These are phyloP conservation scores for Pseudevernia furfuracea DNA, from an alignment of 495 filamentous ascomycete species.

Conservation along the genomic window DNA sequence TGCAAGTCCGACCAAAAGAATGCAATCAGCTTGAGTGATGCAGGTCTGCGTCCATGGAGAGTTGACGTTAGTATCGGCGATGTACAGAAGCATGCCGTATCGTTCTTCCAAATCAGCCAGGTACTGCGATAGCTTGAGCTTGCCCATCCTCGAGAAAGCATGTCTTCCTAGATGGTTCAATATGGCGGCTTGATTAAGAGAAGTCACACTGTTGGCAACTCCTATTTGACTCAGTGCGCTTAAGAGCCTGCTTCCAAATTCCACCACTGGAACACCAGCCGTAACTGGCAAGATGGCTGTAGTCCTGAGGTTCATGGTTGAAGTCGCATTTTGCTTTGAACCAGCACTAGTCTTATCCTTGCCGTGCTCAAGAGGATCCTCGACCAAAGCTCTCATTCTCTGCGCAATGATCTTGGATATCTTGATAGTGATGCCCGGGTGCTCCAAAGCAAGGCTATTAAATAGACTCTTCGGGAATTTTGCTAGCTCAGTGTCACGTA, in stretches of 20 bases:
- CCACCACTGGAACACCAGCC: slow-evolving; percentile 83
- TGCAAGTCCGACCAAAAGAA: slow-evolving; percentile 83
- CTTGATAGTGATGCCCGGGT: slow-evolving; percentile 96
- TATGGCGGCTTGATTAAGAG: slow-evolving; percentile 87
- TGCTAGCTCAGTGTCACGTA: slow-evolving; percentile 91
- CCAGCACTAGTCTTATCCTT: slow-evolving; percentile 42
- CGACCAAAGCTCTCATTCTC: slow-evolving; percentile 81
- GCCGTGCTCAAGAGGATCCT: slow-evolving; percentile 62
- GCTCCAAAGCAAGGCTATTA: slow-evolving; percentile 93
- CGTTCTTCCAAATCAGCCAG: slow-evolving; percentile 95
- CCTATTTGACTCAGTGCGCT: slow-evolving; percentile 84
- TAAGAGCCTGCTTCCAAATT: slow-evolving; percentile 86
- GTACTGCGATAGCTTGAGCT: slow-evolving; percentile 91
- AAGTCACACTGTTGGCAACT: slow-evolving; percentile 79
- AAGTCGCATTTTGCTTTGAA: slow-evolving; percentile 64
- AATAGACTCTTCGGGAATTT: slow-evolving; percentile 94
- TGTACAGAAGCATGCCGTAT: slow-evolving; percentile 89
- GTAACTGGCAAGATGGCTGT: slow-evolving; percentile 89
- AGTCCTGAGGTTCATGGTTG: slow-evolving; percentile 85
- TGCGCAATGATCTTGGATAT: slow-evolving; percentile 98
- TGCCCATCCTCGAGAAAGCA: slow-evolving; percentile 95
- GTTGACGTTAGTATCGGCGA: slow-evolving; percentile 95
- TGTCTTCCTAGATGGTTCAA: slow-evolving; percentile 89
- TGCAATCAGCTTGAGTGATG: slow-evolving; percentile 91
- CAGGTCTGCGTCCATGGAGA: slow-evolving; percentile 98